A percentile compares a stretch with the other conserved stretches of the same genome.
Conservation (phyloP, 139 green algal genomes). For the Tetraselmis chui region DNA sequence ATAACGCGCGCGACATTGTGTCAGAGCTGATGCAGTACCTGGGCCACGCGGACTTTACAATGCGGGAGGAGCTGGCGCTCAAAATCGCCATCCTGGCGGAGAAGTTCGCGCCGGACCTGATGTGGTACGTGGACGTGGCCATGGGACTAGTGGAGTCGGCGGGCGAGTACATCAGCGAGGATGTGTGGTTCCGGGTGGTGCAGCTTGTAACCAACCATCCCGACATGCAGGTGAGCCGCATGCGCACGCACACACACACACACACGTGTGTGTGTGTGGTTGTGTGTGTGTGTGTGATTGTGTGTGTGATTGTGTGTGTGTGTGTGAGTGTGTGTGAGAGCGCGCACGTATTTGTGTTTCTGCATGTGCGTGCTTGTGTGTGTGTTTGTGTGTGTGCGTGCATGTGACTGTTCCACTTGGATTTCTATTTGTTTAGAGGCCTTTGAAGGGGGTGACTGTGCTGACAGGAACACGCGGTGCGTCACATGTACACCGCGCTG, state of each 20-base stretch:
- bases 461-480: neutral
- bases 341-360: too few species aligned
- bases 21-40: constrained; percentile 80
- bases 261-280: too few species aligned
- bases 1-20: constrained; percentile 65
- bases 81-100: constrained; percentile 96
- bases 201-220: constrained; percentile 93
- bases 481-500: neutral
- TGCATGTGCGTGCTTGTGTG: too few species aligned
- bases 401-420: too few species aligned
- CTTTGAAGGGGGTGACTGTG: constrained; percentile 23
- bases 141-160: constrained; percentile 86
- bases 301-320: too few species aligned
- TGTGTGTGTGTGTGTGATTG: too few species aligned
- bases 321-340: too few species aligned
- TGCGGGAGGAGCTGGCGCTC: constrained; percentile 94
- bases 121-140: constrained; percentile 80
- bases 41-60: constrained; percentile 72
- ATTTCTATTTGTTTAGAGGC: too few species aligned
- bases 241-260: too few species aligned
- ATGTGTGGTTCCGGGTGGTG: constrained; percentile 92
- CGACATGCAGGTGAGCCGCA: constrained; percentile 71
- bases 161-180: constrained; percentile 86
- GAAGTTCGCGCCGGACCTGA: constrained; percentile 68
- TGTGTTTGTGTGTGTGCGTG: too few species aligned